A percentile compares a stretch with the other conserved stretches of the same genome.
These are phyloP conservation scores for Salvia splendens DNA, from an alignment of 257 asterid genomes.

Conservation along the genomic window DNA sequence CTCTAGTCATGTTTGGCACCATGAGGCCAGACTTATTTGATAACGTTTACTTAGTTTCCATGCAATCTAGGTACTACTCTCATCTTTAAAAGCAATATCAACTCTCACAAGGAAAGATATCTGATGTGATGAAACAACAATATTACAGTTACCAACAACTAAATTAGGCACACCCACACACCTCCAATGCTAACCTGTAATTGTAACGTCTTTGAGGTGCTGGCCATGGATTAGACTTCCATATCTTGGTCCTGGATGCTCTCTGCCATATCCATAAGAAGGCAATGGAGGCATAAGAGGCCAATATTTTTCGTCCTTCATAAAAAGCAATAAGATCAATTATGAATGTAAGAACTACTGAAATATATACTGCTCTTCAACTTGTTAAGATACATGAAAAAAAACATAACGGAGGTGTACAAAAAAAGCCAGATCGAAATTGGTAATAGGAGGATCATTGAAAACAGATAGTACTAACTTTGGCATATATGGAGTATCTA, in stretches of 20 bases:
- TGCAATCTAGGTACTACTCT: background rate
- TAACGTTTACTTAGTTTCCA: background rate
- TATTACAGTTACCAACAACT: background rate
- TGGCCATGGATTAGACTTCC: constrained; percentile 86
- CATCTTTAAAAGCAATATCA: constrained; percentile 5
- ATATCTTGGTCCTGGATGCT: constrained; percentile 74
- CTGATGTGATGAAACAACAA: constrained; percentile 4
- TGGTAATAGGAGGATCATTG: background rate
- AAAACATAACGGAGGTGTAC: constrained; percentile 3
- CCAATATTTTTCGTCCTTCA: constrained; percentile 73
- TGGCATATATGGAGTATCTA: background rate
- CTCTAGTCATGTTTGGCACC: background rate
- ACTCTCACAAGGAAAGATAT: constrained; percentile 13
- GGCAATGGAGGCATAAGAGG: constrained; percentile 86
- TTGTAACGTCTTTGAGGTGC: constrained; percentile 70
- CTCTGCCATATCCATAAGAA: constrained; percentile 78
- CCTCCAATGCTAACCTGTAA: constrained; percentile 47
- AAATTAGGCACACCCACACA: constrained; percentile 6
- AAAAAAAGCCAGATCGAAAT: constrained; percentile 12
- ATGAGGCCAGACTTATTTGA: background rate
- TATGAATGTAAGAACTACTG: constrained; percentile 9
- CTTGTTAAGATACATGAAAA: background rate
- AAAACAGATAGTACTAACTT: constrained; percentile 12
- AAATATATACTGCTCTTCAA: background rate
- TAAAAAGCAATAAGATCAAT: constrained; percentile 11